A percentile compares a stretch with the other conserved stretches of the same genome.
Conservation (phyloP, 2,329 filamentous ascomycete species). For the Grosmannia huntii region DNA sequence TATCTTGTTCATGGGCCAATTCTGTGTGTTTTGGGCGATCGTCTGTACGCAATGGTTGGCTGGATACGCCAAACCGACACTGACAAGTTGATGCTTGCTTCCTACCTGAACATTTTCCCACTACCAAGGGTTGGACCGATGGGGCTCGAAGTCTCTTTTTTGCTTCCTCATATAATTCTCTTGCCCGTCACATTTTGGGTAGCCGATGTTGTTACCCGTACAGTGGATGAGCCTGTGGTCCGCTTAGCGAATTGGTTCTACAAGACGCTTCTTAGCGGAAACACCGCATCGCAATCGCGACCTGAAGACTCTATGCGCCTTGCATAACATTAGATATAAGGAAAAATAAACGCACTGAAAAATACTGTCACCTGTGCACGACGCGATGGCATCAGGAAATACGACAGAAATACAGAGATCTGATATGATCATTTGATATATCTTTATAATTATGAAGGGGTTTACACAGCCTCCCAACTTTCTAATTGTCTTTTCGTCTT, state of each 20-base stretch:
- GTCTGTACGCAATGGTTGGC: slow-evolving; percentile 49
- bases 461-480: too few species aligned
- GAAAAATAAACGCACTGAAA: neutral
- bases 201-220: slow-evolving; percentile 41
- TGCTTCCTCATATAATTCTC: slow-evolving; percentile 46
- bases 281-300: neutral
- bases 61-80: slow-evolving; percentile 28
- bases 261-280: slow-evolving; percentile 17
- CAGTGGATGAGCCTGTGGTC: slow-evolving; percentile 48
- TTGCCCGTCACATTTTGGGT: slow-evolving; percentile 46
- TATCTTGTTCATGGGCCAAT: slow-evolving; percentile 54
- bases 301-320: slow-evolving; percentile 6
- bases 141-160: slow-evolving; percentile 47
- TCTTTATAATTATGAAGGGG: neutral
- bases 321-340: slow-evolving; percentile 1
- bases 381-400: neutral
- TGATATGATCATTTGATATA: neutral
- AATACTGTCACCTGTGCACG: neutral
- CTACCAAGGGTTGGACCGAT: slow-evolving; percentile 42
- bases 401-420: neutral
- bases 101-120: slow-evolving; percentile 44
- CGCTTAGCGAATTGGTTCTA: slow-evolving; percentile 45
- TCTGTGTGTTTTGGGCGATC: slow-evolving; percentile 45
- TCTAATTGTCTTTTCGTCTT: too few species aligned
- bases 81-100: slow-evolving; percentile 32